These are phyloP conservation scores for Lodderomyces metapsilosis DNA, from an alignment of 1,139 yeast genomes.

Conservation along the genomic window DNA sequence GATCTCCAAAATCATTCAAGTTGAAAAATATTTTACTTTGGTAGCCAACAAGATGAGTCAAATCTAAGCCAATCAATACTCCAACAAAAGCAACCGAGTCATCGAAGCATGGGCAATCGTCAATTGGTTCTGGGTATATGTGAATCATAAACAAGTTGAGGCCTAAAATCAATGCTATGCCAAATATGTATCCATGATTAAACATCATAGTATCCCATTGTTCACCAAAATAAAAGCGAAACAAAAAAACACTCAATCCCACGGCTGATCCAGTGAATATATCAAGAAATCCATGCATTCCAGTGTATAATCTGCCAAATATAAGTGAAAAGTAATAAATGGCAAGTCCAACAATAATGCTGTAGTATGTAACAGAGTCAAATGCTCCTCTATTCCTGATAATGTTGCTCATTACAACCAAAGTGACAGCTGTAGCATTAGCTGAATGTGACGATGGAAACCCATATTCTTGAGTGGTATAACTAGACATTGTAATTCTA, in stretches of 20 bases:
- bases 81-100: constrained; percentile 94
- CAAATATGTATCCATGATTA: constrained; percentile 33
- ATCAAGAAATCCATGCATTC: constrained; percentile 95
- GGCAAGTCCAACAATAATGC: constrained; percentile 18
- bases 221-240: constrained; percentile 37
- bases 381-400: constrained; percentile 12
- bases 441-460: constrained; percentile 94
- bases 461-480: constrained; percentile 91
- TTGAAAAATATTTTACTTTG: constrained; percentile 26
- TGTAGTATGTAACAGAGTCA: constrained; percentile 10
- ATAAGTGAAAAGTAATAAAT: constrained; percentile 67
- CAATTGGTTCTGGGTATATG: constrained; percentile 82
- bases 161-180: constrained; percentile 27
- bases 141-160: constrained; percentile 54
- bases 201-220: constrained; percentile 41
- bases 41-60: constrained; percentile 48
- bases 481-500: constrained; percentile 83
- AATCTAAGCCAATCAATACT: constrained; percentile 73
- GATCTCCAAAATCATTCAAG: constrained; percentile 21
- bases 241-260: constrained; percentile 51
- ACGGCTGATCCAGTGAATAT: constrained; percentile 61
- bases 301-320: constrained; percentile 86
- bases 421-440: constrained; percentile 79
- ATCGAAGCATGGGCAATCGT: constrained; percentile 94
- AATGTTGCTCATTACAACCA: constrained; percentile 39